A percentile compares a stretch with the other conserved stretches of the same genome.
Conservation (phyloP, 2,329 filamentous ascomycete species). For the Arthroderma sp. region DNA sequence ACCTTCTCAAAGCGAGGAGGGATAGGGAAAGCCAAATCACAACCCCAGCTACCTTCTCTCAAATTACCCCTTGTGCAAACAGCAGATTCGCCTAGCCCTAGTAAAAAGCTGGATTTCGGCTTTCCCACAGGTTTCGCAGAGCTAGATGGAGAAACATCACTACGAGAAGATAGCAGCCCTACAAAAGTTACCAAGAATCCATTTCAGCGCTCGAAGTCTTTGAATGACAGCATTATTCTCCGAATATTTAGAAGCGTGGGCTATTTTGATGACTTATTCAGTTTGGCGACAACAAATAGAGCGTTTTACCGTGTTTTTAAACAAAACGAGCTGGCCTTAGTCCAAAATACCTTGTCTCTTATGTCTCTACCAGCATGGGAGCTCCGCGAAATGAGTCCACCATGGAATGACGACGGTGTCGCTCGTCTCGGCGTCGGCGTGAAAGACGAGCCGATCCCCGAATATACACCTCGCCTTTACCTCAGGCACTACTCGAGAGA, state of each 20-base stretch:
- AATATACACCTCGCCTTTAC: conserved; percentile 44
- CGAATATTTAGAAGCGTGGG: conserved; percentile 40
- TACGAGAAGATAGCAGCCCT: conserved; percentile 12
- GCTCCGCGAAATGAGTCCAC: conserved; percentile 45
- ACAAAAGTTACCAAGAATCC: conserved; percentile 27
- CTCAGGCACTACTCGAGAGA: conserved; percentile 42
- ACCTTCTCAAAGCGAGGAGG: neutral
- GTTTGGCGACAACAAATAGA: conserved; percentile 42
- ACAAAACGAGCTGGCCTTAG: conserved; percentile 42
- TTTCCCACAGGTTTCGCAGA: neutral
- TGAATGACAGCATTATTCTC: conserved; percentile 41
- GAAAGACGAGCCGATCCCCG: conserved; percentile 35
- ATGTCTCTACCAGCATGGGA: conserved; percentile 51
- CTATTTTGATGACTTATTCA: conserved; percentile 44
- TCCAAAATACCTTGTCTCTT: conserved; percentile 40
- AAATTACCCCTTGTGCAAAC: neutral
- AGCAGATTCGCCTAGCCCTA: neutral
- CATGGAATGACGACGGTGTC: conserved; percentile 35
- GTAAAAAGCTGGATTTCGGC: neutral
- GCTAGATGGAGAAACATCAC: neutral
- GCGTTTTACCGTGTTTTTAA: conserved; percentile 49
- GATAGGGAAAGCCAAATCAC: neutral
- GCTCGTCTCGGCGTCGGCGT: conserved; percentile 28
- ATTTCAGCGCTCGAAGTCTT: neutral
- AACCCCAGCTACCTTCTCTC: neutral